Conservation (phyloP, 2,329 filamentous ascomycete species). For the Arthroderma sp. region DNA sequence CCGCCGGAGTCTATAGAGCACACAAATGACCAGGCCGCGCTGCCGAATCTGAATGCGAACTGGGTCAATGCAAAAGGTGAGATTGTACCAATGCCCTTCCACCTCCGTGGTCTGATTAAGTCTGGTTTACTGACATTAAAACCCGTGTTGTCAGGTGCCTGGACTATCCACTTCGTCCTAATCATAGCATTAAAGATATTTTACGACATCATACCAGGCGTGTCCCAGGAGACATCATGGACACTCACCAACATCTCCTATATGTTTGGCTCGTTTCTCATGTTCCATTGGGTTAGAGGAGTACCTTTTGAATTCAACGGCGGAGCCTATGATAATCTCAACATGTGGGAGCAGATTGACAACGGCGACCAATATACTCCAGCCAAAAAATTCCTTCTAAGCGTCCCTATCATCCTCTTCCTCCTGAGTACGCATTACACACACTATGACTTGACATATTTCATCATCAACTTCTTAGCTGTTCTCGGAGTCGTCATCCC, state of each 20-base stretch:
- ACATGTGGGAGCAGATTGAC: conserved; percentile 99
- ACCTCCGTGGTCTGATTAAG: background rate
- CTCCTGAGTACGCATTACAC: conserved; percentile 97
- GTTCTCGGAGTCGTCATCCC: conserved; percentile 88
- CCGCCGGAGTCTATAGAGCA: conserved; percentile 94
- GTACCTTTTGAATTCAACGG: conserved; percentile 98
- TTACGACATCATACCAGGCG: conserved; percentile 89
- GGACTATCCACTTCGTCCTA: conserved; percentile 92
- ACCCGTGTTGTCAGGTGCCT: conserved; percentile 55
- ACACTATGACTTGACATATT: conserved; percentile 93
- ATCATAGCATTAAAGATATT: conserved; percentile 89
- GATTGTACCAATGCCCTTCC: conserved; percentile 19
- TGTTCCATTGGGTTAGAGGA: conserved; percentile 98
- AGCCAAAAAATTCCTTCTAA: conserved; percentile 94
- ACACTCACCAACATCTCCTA: conserved; percentile 97
- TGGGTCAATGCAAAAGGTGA: conserved; percentile 99
- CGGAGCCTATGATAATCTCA: conserved; percentile 96
- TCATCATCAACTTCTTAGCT: conserved; percentile 91
- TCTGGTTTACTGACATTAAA: background rate
- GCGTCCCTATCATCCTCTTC: conserved; percentile 87
- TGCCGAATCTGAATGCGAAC: conserved; percentile 93
- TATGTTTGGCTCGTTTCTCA: conserved; percentile 97
- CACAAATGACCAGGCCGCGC: conserved; percentile 85
- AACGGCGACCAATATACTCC: conserved; percentile 98
- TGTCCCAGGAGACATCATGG: conserved; percentile 97